Evolutionary conservation across 495 filamentous ascomycete genomes (phyloP).

Genomic region (Aspergillus biplanus): DNA sequence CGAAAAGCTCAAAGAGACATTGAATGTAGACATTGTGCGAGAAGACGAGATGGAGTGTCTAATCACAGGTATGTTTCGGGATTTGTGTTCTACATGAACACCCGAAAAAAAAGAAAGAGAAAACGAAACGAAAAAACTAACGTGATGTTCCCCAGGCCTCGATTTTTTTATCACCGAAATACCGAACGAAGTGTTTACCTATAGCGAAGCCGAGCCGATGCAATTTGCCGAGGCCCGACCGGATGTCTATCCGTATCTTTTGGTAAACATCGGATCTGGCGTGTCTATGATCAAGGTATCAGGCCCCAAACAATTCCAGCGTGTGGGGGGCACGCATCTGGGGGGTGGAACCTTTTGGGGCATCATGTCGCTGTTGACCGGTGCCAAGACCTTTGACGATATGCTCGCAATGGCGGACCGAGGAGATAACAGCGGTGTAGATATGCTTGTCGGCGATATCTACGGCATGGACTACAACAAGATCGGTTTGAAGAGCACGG

Average conservation of each 20-base stretch:
- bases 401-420: conserved; percentile 93
- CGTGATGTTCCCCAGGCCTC: conserved; percentile 58
- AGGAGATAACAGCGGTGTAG: conserved; percentile 89
- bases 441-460: conserved; percentile 98
- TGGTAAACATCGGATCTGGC: conserved; percentile 98
- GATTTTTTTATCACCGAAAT: conserved; percentile 99
- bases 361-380: conserved; percentile 84
- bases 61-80: conserved; percentile 71
- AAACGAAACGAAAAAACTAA: conserved; percentile 11
- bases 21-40: conserved; percentile 83
- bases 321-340: conserved; percentile 92
- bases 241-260: conserved; percentile 91
- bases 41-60: conserved; percentile 99
- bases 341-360: conserved; percentile 98
- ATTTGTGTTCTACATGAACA: neutral
- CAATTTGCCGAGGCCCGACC: conserved; percentile 71
- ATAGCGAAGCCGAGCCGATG: conserved; percentile 86
- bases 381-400: conserved; percentile 88
- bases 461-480: conserved; percentile 95
- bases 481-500: conserved; percentile 90
- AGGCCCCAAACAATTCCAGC: conserved; percentile 78
- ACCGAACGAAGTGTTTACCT: conserved; percentile 94
- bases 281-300: conserved; percentile 99
- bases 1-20: conserved; percentile 76
- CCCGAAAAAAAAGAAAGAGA: neutral